These are phyloP conservation scores for Saturnispora diversa DNA, from an alignment of 805 yeast species.

Conservation along the genomic window DNA sequence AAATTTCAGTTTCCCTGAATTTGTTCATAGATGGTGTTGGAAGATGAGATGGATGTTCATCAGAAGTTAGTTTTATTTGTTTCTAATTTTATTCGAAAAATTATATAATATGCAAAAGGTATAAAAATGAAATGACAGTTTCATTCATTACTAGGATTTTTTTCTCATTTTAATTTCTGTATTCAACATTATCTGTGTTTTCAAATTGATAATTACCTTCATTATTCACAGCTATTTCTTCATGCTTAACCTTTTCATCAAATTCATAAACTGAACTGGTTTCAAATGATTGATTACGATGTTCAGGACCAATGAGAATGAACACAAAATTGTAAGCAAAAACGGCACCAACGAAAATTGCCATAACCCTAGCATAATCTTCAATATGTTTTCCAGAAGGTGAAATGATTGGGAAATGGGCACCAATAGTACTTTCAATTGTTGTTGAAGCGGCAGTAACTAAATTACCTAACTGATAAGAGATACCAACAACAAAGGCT, in stretches of 20 bases:
- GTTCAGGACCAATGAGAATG: slow-evolving; percentile 55
- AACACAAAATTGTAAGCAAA: slow-evolving; percentile 44
- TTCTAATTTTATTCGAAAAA: too few relatives aligned
- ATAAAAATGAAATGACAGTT: too few relatives aligned
- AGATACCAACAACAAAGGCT: slow-evolving; percentile 53
- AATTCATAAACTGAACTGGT: slow-evolving; percentile 17
- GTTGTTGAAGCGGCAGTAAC: slow-evolving; percentile 61
- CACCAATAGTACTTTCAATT: slow-evolving; percentile 59
- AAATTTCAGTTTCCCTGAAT: too few relatives aligned
- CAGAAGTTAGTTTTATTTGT: too few relatives aligned
- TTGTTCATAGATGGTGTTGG: too few relatives aligned
- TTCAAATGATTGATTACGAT: slow-evolving; percentile 26
- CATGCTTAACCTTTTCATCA: slow-evolving; percentile 15
- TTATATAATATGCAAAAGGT: too few relatives aligned
- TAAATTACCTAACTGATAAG: slow-evolving; percentile 63
- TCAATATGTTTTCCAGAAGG: slow-evolving; percentile 28
- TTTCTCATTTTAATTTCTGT: too few relatives aligned
- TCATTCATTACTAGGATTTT: too few relatives aligned
- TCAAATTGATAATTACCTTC: too few relatives aligned
- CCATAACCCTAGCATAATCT: slow-evolving; percentile 55
- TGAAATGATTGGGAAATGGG: slow-evolving; percentile 38
- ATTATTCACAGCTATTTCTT: slow-evolving; percentile 9
- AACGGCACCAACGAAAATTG: slow-evolving; percentile 59
- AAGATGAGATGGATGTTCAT: too few relatives aligned
- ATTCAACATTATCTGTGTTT: too few relatives aligned